Base-by-base conservation (phyloP, 805 yeast genomes). In the Clavispora fructus region DNA sequence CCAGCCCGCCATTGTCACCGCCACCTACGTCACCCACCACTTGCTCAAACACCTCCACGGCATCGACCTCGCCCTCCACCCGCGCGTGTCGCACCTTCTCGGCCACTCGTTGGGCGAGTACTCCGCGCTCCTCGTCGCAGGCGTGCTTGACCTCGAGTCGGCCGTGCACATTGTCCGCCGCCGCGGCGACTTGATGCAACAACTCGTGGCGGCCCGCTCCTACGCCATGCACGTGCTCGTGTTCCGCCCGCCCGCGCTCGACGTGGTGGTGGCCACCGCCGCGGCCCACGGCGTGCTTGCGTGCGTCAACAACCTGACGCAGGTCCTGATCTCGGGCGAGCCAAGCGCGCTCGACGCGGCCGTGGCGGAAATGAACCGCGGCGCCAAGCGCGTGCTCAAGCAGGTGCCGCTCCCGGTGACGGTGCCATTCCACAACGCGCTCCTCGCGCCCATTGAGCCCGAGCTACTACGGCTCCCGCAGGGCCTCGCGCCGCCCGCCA, bases 1-100 rank as follows among this genome's bases (percentile, higher is more conserved):
- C 19, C 84, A 79, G 63, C 83, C 83, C 4, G 74, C 81, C 23
- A 71, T 78, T 10, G 59, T 78, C 28, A 64, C 74, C 2, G 60
- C 78, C 4, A 67, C 78, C 4, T 50, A 43, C 40, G 46, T 49
- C 28, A 16, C 48, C 11, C 25, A 37, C 12, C 39, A 47, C 27
- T 37, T 55, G 1, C 31, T 55, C n/a, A 13, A 27, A 12, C 32
- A 39, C 10, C 32, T 32, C 9, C 41, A 47, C 39, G 55, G 52
- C 26, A 31, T 55, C 19, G 51, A 52, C 35, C 40, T 55, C 23
- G 63, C 56, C 42, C 52, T 10, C 27, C 59, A 25, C 49, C 54
- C 23, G 45, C 31, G 41, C 9, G 52, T 31, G 14, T 37, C 51
- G 10, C 42, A 35, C 38, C 47, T 45, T 35, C 17, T 55, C 32